Evolutionary conservation across 192 early-diverging fungal species (phyloP).

Genomic region (Chytriomyces sp.): DNA sequence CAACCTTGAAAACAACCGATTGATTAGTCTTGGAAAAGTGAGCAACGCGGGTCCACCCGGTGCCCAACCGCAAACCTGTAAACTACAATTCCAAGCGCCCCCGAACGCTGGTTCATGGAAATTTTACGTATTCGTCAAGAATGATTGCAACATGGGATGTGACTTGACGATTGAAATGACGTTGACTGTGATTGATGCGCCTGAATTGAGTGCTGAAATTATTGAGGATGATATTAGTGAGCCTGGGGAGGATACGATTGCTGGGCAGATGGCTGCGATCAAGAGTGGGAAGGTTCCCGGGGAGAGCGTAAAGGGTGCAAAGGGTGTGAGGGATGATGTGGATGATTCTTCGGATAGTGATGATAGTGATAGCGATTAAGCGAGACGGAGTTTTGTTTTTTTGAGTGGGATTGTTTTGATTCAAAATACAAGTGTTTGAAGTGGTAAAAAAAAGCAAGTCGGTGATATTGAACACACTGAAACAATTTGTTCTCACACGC

Average conservation of each 20-base stretch:
- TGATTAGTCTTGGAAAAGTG: constrained; percentile 74
- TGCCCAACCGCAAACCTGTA: constrained; percentile 40
- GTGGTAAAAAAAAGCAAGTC: too few species aligned
- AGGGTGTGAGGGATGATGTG: constrained; percentile 24
- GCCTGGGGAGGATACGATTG: constrained; percentile 93
- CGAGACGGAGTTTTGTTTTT: background rate
- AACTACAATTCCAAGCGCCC: constrained; percentile 93
- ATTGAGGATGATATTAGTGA: constrained; percentile 96
- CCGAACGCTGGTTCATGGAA: constrained; percentile 80
- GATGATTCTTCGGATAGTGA: constrained; percentile 45
- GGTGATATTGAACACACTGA: too few species aligned
- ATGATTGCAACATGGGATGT: constrained; percentile 83
- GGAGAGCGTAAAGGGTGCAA: background rate
- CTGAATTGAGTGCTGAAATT: constrained; percentile 65
- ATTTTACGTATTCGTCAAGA: constrained; percentile 84
- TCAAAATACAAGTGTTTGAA: too few species aligned
- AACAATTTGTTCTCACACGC: too few species aligned
- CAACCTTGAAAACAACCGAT: constrained; percentile 79
- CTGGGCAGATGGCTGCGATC: constrained; percentile 93
- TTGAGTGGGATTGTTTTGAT: background rate
- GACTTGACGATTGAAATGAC: constrained; percentile 81
- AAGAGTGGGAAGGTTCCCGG: constrained; percentile 33
- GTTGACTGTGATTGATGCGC: constrained; percentile 70
- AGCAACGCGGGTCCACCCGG: constrained; percentile 64
- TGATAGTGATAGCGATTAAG: constrained; percentile 16